These are phyloP conservation scores for Plasmodium knowlesi DNA, from an alignment of 169 alveolate species.

Conservation along the genomic window DNA sequence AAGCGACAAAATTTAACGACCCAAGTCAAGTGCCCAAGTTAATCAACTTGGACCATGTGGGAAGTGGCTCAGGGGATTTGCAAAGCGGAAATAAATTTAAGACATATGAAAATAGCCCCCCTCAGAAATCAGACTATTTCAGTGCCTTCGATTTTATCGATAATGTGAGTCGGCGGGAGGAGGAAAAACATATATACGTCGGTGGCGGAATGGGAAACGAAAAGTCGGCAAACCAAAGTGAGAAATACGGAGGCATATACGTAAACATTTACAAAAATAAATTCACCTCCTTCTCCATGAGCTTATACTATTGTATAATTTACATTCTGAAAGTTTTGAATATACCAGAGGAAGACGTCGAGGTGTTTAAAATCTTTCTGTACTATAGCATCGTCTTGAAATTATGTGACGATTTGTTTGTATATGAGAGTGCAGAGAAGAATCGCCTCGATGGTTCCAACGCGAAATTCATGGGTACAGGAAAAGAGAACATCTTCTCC, in stretches of 20 bases:
- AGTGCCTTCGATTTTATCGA: conserved; percentile 11
- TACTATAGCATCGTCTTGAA: conserved; percentile 69
- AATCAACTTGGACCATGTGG: conserved; percentile 2
- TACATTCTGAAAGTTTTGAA: conserved; percentile 52
- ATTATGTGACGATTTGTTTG: conserved; percentile 51
- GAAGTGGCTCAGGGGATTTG: neutral
- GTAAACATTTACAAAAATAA: conserved; percentile 61
- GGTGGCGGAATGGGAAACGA: neutral
- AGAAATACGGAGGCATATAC: conserved; percentile 68
- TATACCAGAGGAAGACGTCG: conserved; percentile 66
- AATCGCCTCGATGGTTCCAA: neutral
- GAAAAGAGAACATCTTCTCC: neutral
- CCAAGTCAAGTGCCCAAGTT: neutral
- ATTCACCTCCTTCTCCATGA: conserved; percentile 68
- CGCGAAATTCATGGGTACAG: neutral
- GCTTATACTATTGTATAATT: conserved; percentile 64
- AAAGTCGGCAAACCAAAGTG: conserved; percentile 1
- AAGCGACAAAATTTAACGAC: neutral
- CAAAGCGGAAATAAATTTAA: neutral
- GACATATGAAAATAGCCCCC: neutral
- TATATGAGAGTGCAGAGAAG: conserved; percentile 1
- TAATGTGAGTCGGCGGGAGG: neutral
- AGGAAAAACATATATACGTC: neutral
- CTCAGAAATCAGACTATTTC: neutral
- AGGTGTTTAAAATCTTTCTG: conserved; percentile 60